Conservation (phyloP, 2,329 filamentous ascomycete genomes). For the Malbranchea cinnamomea region DNA sequence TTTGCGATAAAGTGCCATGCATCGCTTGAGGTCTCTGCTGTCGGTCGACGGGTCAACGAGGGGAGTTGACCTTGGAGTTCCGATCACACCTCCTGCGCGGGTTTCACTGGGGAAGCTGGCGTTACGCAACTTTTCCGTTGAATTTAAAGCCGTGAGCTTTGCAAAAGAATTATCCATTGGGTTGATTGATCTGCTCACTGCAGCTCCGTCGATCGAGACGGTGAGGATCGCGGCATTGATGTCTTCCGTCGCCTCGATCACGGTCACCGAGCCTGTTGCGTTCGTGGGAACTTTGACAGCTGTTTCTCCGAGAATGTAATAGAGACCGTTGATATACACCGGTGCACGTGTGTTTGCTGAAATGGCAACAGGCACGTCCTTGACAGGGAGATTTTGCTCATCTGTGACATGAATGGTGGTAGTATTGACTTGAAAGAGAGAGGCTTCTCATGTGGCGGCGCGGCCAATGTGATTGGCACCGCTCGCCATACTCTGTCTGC, state of each 20-base stretch:
- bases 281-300: slow-evolving; percentile 1
- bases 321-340: slow-evolving; percentile 1
- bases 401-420: background rate
- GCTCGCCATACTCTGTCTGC: background rate
- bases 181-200: background rate
- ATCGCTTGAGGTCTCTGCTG: background rate
- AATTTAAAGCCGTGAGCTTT: background rate
- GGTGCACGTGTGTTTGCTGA: background rate
- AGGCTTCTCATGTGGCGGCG: background rate
- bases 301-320: background rate
- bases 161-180: slow-evolving; percentile 1
- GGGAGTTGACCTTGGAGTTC: background rate
- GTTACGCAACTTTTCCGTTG: background rate
- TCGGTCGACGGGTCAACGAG: background rate
- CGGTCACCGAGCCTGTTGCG: background rate
- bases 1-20: slow-evolving; percentile 1
- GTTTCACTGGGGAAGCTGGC: background rate
- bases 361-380: background rate
- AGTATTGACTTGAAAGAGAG: slow-evolving; percentile 1
- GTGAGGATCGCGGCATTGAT: slow-evolving; percentile 1
- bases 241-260: slow-evolving; percentile 1
- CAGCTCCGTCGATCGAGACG: background rate
- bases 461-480: background rate
- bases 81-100: background rate
- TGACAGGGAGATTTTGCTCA: background rate